Evolutionary conservation across 352 stramenopile genomes (phyloP).

Genomic region (Phytopythium sindhum): DNA sequence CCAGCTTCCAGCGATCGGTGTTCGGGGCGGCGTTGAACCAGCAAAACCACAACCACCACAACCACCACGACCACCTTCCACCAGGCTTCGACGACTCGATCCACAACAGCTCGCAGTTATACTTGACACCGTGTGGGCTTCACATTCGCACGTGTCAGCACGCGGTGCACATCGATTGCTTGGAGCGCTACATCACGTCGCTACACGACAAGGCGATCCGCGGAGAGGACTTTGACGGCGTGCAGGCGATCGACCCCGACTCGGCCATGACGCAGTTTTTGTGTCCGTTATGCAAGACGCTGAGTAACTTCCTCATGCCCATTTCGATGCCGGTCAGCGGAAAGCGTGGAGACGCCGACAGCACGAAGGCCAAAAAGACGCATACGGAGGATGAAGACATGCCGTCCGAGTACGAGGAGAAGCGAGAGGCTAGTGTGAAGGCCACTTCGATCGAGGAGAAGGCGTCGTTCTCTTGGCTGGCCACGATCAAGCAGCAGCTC

Average conservation of each 20-base stretch:
- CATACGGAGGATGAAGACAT: constrained; percentile 8
- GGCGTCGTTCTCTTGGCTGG: constrained; percentile 34
- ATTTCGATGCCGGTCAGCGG: constrained; percentile 44
- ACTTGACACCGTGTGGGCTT: constrained; percentile 73
- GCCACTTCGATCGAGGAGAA: not conserved
- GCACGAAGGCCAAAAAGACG: constrained; percentile 13
- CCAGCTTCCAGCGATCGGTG: constrained; percentile 15
- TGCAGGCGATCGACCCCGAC: constrained; percentile 85
- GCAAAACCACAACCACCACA: constrained; percentile 5
- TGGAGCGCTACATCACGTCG: constrained; percentile 84
- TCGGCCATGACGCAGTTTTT: constrained; percentile 90
- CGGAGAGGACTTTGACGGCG: constrained; percentile 85
- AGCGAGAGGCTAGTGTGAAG: constrained; percentile 2
- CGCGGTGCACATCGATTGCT: constrained; percentile 82
- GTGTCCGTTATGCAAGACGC: constrained; percentile 90
- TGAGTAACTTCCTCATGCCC: constrained; percentile 91
- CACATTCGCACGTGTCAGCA: constrained; percentile 87
- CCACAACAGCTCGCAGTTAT: constrained; percentile 60
- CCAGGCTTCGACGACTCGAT: constrained; percentile 40
- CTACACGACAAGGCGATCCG: constrained; percentile 86
- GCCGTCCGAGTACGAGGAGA: constrained; percentile 14
- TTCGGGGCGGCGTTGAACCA: constrained; percentile 7
- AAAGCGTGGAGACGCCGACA: not conserved
- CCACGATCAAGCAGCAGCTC: constrained; percentile 61
- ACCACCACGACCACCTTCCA: constrained; percentile 30